A percentile compares a stretch with the other conserved stretches of the same genome.
Evolutionary conservation across 2,329 filamentous ascomycete species (phyloP).

Genomic region (Fusarium illudens): DNA sequence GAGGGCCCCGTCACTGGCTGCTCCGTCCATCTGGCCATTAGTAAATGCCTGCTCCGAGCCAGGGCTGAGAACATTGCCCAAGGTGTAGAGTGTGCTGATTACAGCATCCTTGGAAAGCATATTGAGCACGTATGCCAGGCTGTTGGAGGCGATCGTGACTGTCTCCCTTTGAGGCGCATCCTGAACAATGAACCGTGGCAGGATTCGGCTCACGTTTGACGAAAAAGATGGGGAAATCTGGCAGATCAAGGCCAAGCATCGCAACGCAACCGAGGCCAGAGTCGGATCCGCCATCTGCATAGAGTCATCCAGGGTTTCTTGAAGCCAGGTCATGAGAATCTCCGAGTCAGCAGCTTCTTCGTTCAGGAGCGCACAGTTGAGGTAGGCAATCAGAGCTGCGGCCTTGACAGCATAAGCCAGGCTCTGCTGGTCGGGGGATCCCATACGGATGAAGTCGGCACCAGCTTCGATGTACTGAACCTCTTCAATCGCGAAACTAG

Average conservation of each 20-base stretch:
- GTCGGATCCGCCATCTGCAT: slow-evolving; percentile 83
- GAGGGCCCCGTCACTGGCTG: slow-evolving; percentile 49
- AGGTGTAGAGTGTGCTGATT: slow-evolving; percentile 93
- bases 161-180: slow-evolving; percentile 74
- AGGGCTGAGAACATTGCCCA: slow-evolving; percentile 94
- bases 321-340: slow-evolving; percentile 82
- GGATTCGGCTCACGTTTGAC: slow-evolving; percentile 76
- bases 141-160: slow-evolving; percentile 81
- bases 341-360: slow-evolving; percentile 84
- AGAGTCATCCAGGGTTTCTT: slow-evolving; percentile 80
- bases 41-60: slow-evolving; percentile 63
- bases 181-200: slow-evolving; percentile 90
- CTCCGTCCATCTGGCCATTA: slow-evolving; percentile 60
- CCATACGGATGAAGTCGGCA: slow-evolving; percentile 83
- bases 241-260: slow-evolving; percentile 83
- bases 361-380: slow-evolving; percentile 85
- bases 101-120: slow-evolving; percentile 89
- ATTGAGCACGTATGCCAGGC: slow-evolving; percentile 81
- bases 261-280: slow-evolving; percentile 80
- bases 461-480: slow-evolving; percentile 88
- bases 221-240: slow-evolving; percentile 77
- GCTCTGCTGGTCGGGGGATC: slow-evolving; percentile 85
- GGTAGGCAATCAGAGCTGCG: slow-evolving; percentile 79
- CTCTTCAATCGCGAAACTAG: slow-evolving; percentile 79
- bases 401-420: slow-evolving; percentile 88